These are phyloP conservation scores for Russula virescens DNA, from an alignment of 768 basidiomycete genomes.

Conservation along the genomic window DNA sequence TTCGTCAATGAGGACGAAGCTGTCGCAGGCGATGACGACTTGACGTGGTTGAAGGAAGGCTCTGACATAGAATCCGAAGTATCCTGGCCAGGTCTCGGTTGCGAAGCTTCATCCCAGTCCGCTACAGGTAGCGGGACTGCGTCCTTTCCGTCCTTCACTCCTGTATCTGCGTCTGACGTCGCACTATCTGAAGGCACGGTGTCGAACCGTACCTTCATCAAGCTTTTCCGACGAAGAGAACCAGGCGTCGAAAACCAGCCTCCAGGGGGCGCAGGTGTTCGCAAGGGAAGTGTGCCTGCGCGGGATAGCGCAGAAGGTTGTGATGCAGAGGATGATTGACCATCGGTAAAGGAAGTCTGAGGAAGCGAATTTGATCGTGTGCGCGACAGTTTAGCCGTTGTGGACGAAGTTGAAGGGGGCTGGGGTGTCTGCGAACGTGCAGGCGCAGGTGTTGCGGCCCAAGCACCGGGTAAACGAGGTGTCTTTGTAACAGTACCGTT, in stretches of 20 bases:
- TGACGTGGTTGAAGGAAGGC: slow-evolving; percentile 21
- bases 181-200: slow-evolving; percentile 33
- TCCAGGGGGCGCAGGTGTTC: slow-evolving; percentile 46
- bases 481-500: slow-evolving; percentile 38
- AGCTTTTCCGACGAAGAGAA: slow-evolving; percentile 42
- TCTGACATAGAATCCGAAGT: slow-evolving; percentile 18
- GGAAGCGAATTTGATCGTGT: slow-evolving; percentile 23
- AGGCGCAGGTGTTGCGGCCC: slow-evolving; percentile 37
- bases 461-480: slow-evolving; percentile 43
- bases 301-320: slow-evolving; percentile 15
- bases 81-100: neutral
- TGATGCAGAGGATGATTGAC: neutral
- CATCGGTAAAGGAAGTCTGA: slow-evolving; percentile 11
- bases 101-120: slow-evolving; percentile 7
- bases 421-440: slow-evolving; percentile 23
- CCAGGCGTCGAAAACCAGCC: slow-evolving; percentile 50
- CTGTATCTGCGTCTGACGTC: slow-evolving; percentile 25
- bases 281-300: slow-evolving; percentile 16
- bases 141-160: slow-evolving; percentile 1
- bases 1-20: neutral
- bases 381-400: slow-evolving; percentile 6
- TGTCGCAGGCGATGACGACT: slow-evolving; percentile 17
- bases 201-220: slow-evolving; percentile 72
- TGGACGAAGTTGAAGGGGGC: neutral
- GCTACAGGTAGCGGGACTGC: slow-evolving; percentile 8